Conservation (phyloP, 1,139 yeast species). For the Suhomyces guaymorum region DNA sequence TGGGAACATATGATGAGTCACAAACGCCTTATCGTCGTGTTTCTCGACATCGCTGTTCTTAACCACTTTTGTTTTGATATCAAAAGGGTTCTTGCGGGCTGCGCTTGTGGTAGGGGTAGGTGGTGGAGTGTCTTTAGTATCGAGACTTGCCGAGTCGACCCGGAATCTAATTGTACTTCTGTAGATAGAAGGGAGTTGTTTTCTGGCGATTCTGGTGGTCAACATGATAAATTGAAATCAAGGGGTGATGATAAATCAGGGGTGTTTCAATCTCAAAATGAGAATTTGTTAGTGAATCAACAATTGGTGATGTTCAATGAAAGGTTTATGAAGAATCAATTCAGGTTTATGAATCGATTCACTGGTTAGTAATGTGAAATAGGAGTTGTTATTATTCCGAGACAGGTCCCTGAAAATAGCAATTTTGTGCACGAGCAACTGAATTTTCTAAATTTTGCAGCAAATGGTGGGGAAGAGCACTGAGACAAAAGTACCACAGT, state of each 20-base stretch:
- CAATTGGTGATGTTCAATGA: too few species aligned
- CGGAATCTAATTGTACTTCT: not conserved
- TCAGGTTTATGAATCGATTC: too few species aligned
- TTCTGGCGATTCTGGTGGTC: not conserved
- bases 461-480: not conserved
- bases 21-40: slow-evolving; percentile 29
- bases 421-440: not conserved
- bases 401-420: too few species aligned
- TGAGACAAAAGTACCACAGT: not conserved
- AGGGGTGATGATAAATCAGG: too few species aligned
- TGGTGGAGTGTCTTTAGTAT: not conserved
- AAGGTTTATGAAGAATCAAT: too few species aligned
- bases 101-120: not conserved
- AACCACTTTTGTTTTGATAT: slow-evolving; percentile 33
- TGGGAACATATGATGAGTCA: slow-evolving; percentile 53
- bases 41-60: slow-evolving; percentile 26
- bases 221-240: too few species aligned
- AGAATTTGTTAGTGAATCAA: too few species aligned
- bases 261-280: too few species aligned
- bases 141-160: not conserved
- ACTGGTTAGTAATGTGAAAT: too few species aligned
- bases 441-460: not conserved
- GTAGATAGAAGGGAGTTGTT: not conserved
- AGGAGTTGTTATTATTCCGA: too few species aligned
- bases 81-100: slow-evolving; percentile 13